A percentile compares a stretch with the other conserved stretches of the same genome.
These are phyloP conservation scores for Amanita polypyramis DNA, from an alignment of 768 basidiomycete species.

Conservation along the genomic window DNA sequence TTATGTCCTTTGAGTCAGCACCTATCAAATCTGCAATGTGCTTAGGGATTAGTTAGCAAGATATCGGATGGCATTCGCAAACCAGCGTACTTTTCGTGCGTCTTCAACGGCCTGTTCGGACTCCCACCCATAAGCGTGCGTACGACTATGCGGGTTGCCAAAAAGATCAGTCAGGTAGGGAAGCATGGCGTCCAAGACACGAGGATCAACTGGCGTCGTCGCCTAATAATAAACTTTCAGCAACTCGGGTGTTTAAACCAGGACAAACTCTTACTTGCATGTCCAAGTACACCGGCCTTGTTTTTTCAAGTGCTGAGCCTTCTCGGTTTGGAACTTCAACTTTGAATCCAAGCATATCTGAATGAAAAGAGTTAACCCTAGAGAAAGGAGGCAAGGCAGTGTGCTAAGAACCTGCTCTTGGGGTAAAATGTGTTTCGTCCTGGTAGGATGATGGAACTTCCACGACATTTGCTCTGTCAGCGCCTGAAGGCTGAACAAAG, in stretches of 20 bases:
- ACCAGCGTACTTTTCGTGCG: constrained; percentile 59
- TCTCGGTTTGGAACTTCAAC: constrained; percentile 55
- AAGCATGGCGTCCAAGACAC: constrained; percentile 94
- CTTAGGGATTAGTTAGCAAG: constrained; percentile 27
- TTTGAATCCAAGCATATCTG: constrained; percentile 89
- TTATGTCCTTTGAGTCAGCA: constrained; percentile 89
- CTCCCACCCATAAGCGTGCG: constrained; percentile 99
- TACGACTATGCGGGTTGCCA: constrained; percentile 96
- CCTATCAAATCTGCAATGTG: constrained; percentile 88
- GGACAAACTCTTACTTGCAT: constrained; percentile 61
- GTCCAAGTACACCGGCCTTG: constrained; percentile 92
- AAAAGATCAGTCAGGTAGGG: constrained; percentile 93
- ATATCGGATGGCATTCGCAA: neutral
- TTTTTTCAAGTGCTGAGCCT: constrained; percentile 44
- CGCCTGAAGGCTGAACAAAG: constrained; percentile 74
- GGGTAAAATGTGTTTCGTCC: constrained; percentile 59
- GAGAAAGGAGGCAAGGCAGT: neutral
- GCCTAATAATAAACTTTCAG: constrained; percentile 40
- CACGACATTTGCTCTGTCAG: constrained; percentile 75
- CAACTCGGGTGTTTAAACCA: constrained; percentile 1
- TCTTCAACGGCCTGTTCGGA: constrained; percentile 91
- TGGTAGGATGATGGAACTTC: constrained; percentile 70
- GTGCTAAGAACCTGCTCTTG: constrained; percentile 45
- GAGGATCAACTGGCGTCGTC: constrained; percentile 94
- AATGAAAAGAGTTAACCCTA: constrained; percentile 2